phyloP scores from a whole-genome alignment of 306 rosid species.

The Boehmeria nivea region DNA sequence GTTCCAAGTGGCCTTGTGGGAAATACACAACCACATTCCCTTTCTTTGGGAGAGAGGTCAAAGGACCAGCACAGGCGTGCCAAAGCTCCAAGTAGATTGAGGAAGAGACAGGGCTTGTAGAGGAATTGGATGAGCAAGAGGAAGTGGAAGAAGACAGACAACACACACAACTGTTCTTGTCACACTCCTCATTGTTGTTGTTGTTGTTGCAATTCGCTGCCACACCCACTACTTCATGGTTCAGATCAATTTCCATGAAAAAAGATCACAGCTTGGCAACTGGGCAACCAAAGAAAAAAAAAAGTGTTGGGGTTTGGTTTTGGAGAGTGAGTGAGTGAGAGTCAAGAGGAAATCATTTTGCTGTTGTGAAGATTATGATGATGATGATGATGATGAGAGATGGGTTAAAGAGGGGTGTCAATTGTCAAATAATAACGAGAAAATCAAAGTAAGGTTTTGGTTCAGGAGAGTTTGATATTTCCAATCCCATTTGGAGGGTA shows the following conservation, averaged over 20 bases:
- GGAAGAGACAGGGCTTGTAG: slow-evolving; percentile 48
- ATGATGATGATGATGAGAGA: not conserved
- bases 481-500: slow-evolving; percentile 60
- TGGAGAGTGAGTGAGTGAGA: not conserved
- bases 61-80: slow-evolving; percentile 99
- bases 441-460: slow-evolving; percentile 81
- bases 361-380: not conserved
- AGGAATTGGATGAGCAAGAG: slow-evolving; percentile 59
- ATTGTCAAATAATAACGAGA: slow-evolving; percentile 58
- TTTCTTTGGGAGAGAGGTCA: slow-evolving; percentile 77
- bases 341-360: no score
- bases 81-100: slow-evolving; percentile 84
- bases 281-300: not conserved
- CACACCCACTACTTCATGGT: no score
- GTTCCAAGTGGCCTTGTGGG: slow-evolving; percentile 93
- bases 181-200: slow-evolving; percentile 47
- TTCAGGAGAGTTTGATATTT: slow-evolving; percentile 12
- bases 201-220: slow-evolving; percentile 39
- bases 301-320: not conserved
- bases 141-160: slow-evolving; percentile 66
- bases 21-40: slow-evolving; percentile 89
- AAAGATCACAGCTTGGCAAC: not conserved
- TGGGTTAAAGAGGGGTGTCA: slow-evolving; percentile 10
- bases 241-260: slow-evolving; percentile 99
- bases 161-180: slow-evolving; percentile 50